Evolutionary conservation across 352 stramenopile genomes (phyloP), one percentile per base, ranked within the genome.

Genomic region (Globisporangium viniferum): DNA sequence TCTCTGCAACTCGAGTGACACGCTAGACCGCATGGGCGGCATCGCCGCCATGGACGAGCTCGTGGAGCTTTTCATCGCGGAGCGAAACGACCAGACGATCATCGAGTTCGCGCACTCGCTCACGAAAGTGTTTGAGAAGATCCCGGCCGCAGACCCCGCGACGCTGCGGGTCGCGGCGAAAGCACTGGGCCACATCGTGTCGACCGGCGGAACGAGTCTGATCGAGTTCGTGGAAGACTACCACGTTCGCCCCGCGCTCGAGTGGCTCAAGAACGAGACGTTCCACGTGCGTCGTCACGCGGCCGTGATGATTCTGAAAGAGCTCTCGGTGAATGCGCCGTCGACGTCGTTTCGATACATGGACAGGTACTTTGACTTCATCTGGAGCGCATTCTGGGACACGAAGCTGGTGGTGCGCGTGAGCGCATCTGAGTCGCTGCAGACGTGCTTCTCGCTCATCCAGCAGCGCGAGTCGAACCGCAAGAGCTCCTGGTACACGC

Each of bases 191-290:
- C 89, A 96, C 68, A 93, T 96, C 44, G 87, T 96, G 29, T 95
- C 87, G 7, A 94, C 87, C 0, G 89, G 87, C 33, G 89, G 89
- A 8, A 96, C 89, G 41, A 93, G 84, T 36, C 72, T 96, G 27
- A 94, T 96, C 48, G 89, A 96, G 67, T 96, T 96, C 68, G 86
- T 96, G 31, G 89, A 96, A 39, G 87, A 96, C 29, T 95, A 96
- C 68, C 87, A 96, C 73, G 86, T 96, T 48, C 91, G 91, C 31
- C 89, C 89, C 3, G 89, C 89, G 65, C 86, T 96, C 56, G 81
- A 92, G 62, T 96, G 89, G 89, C 86, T 96, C 55, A 89, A 94
- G 71, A 96, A 93, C 71, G 89, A 96, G 69, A 96, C 84, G 9
- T 96, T 95, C 75, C 89, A 96, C 58, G 84, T 96, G 35, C 87